These are phyloP conservation scores for Letharia lupina DNA, from an alignment of 495 filamentous ascomycete species.

Conservation along the genomic window DNA sequence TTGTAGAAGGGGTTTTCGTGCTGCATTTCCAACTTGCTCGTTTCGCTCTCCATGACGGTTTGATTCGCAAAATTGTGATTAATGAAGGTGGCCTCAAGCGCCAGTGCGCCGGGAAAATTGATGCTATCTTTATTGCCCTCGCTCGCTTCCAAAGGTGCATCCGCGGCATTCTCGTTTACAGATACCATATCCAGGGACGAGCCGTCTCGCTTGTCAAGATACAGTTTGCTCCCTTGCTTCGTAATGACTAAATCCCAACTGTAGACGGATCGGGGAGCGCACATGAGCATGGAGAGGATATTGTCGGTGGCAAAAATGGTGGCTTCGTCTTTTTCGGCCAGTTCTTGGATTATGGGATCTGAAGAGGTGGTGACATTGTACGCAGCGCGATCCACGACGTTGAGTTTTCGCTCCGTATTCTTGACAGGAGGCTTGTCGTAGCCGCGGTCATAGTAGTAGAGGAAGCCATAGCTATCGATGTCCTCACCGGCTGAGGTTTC, in stretches of 20 bases:
- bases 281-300: slow-evolving; percentile 99
- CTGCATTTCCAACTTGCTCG: slow-evolving; percentile 66
- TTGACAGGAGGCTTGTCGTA: slow-evolving; percentile 91
- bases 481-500: slow-evolving; percentile 93
- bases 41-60: slow-evolving; percentile 73
- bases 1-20: slow-evolving; percentile 98
- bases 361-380: slow-evolving; percentile 97
- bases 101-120: slow-evolving; percentile 83
- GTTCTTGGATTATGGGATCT: slow-evolving; percentile 93
- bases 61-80: slow-evolving; percentile 98
- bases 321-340: slow-evolving; percentile 92
- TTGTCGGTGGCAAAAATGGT: slow-evolving; percentile 95
- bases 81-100: slow-evolving; percentile 97
- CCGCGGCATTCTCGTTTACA: slow-evolving; percentile 97
- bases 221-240: slow-evolving; percentile 88
- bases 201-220: slow-evolving; percentile 94
- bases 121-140: slow-evolving; percentile 92
- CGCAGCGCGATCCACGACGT: slow-evolving; percentile 80
- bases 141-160: slow-evolving; percentile 81
- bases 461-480: slow-evolving; percentile 88
- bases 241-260: slow-evolving; percentile 95
- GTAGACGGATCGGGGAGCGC: slow-evolving; percentile 87
- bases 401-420: slow-evolving; percentile 74
- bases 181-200: slow-evolving; percentile 92
- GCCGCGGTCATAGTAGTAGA: slow-evolving; percentile 91